A percentile compares a stretch with the other conserved stretches of the same genome.
Conservation (phyloP, 768 basidiomycete species). For the Phylloporus arenicola region DNA sequence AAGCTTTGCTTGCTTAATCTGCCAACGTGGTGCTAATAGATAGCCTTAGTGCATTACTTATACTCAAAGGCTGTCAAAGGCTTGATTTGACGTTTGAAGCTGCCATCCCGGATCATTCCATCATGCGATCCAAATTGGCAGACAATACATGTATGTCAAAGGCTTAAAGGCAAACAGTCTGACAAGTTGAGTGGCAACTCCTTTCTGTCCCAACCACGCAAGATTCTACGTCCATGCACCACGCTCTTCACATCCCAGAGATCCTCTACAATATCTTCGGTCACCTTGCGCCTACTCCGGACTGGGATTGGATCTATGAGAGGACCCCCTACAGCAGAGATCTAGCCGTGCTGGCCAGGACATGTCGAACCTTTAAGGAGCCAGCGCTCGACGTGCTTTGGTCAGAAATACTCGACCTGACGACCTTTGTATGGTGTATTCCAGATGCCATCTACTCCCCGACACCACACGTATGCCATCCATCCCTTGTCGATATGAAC, state of each 20-base stretch:
- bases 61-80: too few species aligned
- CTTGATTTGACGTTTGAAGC: too few species aligned
- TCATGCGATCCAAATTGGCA: background rate
- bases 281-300: background rate
- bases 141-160: constrained; percentile 1
- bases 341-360: constrained; percentile 3
- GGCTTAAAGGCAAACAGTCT: background rate
- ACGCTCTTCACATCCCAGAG: background rate
- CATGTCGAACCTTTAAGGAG: constrained; percentile 8
- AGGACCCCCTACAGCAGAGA: background rate
- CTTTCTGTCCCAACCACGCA: background rate
- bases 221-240: background rate
- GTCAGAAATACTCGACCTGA: constrained; percentile 2
- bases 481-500: background rate
- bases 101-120: background rate
- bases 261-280: constrained; percentile 5
- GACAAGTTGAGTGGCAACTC: background rate
- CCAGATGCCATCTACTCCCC: background rate
- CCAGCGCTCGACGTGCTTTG: constrained; percentile 7
- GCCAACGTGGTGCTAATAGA: too few species aligned
- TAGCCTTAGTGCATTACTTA: too few species aligned
- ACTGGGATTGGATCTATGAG: background rate
- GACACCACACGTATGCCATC: background rate
- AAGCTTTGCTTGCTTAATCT: background rate
- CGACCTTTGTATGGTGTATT: background rate